Base-by-base conservation (phyloP, 305 asterid genomes). In the Fraxinus platypoda region DNA sequence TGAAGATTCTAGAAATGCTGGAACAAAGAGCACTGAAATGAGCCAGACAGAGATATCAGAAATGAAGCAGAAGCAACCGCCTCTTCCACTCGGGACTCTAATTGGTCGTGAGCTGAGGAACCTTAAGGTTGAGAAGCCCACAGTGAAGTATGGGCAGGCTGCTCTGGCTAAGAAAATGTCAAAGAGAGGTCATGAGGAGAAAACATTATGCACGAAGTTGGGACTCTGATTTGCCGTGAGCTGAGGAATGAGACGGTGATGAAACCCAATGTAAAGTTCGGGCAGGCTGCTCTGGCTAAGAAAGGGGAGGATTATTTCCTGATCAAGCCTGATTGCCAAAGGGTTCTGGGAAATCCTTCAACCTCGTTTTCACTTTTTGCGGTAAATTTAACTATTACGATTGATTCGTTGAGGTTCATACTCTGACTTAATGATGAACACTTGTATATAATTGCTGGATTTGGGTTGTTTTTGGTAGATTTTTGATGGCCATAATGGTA, bases 401-500 rank as follows among this genome's bases (percentile, higher is more conserved):
- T 75, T 13, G 33, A 35, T 71, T 83, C 68, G 82, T 57, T 52
- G 41, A 71, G 64, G 71, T 46, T 79, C 72, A 38, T 81, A 34
- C 30, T 75, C 21, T 68, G 41, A 30, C 81, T 64, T 75, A 11
- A 8, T 54, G 1, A 30, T 80, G 13, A 79, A 41, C 54, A 30
- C 2, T 15, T 74, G 75, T 17, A 64, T 64, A 15, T 82, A 21
- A 81, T 76, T 80, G 78, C 57, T 54, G 43, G 68, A 71, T 80
- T 71, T 83, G 75, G 41, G 75, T 70, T 30, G 41, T 70, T 30
- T 83, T 77, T 86, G 74, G 37, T 85, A 97, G 99, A 92, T 97
- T 78, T 97, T 97, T 85, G 99, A 97, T 87, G 99, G 99, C 71
- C 99, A 97, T 81, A 95, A 97, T 85, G 99, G 99, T 76, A 90